phyloP scores from a whole-genome alignment of 2,329 filamentous ascomycete genomes.

The Cladobotryum mycophilum region DNA sequence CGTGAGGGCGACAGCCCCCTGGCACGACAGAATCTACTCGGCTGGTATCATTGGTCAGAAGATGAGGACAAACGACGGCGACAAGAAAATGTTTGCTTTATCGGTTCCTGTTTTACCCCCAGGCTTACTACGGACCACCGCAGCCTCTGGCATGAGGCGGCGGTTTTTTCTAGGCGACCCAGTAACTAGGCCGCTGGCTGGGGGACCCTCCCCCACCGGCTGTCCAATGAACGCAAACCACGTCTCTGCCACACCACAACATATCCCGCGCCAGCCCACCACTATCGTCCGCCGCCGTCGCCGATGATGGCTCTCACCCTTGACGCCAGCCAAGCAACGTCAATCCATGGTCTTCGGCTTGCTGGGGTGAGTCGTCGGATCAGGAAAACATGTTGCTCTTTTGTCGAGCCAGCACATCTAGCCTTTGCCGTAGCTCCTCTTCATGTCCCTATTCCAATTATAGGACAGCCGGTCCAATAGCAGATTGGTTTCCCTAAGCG shows the following conservation, averaged over 20 bases:
- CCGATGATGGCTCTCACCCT: background rate
- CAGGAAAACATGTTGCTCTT: constrained; percentile 1
- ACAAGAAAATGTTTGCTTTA: background rate
- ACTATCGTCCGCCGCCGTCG: constrained; percentile 7
- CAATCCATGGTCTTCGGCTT: constrained; percentile 1
- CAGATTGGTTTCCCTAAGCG: constrained; percentile 7
- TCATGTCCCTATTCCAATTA: too few species aligned
- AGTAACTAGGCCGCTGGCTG: constrained; percentile 8
- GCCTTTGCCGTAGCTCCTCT: constrained; percentile 6
- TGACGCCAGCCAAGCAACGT: constrained; percentile 7
- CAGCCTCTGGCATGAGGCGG: constrained; percentile 8
- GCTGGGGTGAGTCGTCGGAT: background rate
- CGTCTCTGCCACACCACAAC: constrained; percentile 26
- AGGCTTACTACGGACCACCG: constrained; percentile 8
- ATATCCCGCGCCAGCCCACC: constrained; percentile 17
- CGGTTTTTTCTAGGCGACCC: constrained; percentile 10
- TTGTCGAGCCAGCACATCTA: constrained; percentile 12
- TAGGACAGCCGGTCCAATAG: constrained; percentile 8
- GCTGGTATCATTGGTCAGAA: too few species aligned
- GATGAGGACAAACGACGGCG: too few species aligned
- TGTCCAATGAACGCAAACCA: constrained; percentile 31
- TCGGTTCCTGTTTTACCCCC: constrained; percentile 7
- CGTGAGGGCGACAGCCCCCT: background rate
- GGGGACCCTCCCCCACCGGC: constrained; percentile 19
- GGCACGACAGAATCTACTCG: too few species aligned